Percentiles rank a stretch among this genome's conserved stretches.
phyloP scores from a whole-genome alignment of 257 asterid genomes.

The Scutellaria baicalensis region DNA sequence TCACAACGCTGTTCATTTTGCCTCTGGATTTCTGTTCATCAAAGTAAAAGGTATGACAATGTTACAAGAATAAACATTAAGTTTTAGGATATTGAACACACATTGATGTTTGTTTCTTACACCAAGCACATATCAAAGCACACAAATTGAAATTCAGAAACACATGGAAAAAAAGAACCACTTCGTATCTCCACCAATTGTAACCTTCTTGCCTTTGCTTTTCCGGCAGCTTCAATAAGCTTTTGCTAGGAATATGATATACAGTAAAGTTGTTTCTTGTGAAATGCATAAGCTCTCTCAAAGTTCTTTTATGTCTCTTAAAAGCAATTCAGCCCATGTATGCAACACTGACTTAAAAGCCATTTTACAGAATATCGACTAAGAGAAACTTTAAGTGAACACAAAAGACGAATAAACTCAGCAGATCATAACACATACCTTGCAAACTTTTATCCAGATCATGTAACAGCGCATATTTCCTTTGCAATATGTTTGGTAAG shows the following conservation, averaged over 20 bases:
- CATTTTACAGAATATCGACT: not conserved
- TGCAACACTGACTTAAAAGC: not conserved
- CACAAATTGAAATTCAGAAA: not conserved
- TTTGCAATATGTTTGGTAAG: conserved; percentile 67
- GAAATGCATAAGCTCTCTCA: not conserved
- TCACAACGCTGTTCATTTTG: conserved; percentile 89
- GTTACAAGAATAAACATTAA: not conserved
- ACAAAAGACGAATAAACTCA: not conserved
- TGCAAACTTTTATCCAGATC: conserved; percentile 86
- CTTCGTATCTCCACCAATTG: not conserved
- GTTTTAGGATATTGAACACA: not conserved
- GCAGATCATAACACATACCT: conserved; percentile 37
- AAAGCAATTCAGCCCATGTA: not conserved
- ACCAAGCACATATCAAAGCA: not conserved
- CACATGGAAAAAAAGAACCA: not conserved
- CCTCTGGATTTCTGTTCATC: conserved; percentile 62
- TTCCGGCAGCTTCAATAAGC: not conserved
- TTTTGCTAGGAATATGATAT: not conserved
- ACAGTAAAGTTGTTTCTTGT: not conserved
- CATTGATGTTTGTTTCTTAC: not conserved
- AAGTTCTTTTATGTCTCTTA: not conserved
- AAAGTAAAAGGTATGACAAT: conserved; percentile 5
- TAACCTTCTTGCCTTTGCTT: not conserved
- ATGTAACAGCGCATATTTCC: conserved; percentile 75
- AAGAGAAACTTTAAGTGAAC: not conserved